These are phyloP conservation scores for Phanerochaete sordida DNA, from an alignment of 768 basidiomycete species.

Conservation along the genomic window DNA sequence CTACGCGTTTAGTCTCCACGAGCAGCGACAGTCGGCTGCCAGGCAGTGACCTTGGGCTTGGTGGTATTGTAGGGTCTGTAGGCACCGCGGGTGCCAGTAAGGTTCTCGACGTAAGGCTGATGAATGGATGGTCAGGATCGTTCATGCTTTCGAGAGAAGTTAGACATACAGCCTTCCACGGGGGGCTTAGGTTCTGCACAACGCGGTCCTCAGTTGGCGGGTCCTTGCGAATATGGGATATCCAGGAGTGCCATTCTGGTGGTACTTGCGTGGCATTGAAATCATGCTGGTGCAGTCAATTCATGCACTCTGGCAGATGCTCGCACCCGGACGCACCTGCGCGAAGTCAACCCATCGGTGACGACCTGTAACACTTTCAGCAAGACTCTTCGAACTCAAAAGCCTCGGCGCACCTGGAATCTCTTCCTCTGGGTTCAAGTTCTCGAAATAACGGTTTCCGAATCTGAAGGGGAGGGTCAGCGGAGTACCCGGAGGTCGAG, in stretches of 20 bases:
- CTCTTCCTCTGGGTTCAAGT: conserved; percentile 82
- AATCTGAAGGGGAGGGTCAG: conserved; percentile 46
- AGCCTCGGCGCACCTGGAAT: conserved; percentile 58
- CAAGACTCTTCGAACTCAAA: background rate
- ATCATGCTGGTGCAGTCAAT: conserved; percentile 53
- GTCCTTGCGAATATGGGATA: conserved; percentile 82
- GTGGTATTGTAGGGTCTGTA: conserved; percentile 88
- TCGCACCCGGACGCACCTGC: conserved; percentile 49
- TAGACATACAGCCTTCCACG: conserved; percentile 79
- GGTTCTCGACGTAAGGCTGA: conserved; percentile 81
- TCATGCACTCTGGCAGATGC: too few relatives aligned
- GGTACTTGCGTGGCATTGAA: conserved; percentile 92
- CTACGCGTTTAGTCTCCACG: background rate
- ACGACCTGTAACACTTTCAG: conserved; percentile 53
- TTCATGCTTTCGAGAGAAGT: background rate
- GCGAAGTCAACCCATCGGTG: conserved; percentile 96
- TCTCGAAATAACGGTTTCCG: conserved; percentile 94
- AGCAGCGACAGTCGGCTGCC: conserved; percentile 70
- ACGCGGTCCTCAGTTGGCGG: conserved; percentile 75
- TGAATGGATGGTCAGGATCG: background rate
- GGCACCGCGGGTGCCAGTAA: conserved; percentile 91
- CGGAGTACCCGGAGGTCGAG: background rate
- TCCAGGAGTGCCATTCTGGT: conserved; percentile 97
- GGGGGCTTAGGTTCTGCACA: conserved; percentile 62
- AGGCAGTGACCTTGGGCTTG: conserved; percentile 75